Conservation (phyloP, 192 early-diverging fungal genomes). For the Neocallimastix lanati region DNA sequence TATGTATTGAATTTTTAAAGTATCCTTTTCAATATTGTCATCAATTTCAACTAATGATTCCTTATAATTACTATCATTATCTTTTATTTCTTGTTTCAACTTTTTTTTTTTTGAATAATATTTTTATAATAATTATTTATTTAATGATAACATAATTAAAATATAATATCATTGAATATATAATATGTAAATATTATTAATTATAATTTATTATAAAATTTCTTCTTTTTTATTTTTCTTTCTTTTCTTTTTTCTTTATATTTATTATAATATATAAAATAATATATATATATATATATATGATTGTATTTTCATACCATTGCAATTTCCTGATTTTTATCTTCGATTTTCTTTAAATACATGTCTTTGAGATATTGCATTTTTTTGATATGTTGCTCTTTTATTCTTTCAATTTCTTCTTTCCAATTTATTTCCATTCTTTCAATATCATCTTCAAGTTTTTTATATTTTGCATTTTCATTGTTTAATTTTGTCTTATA, state of each 20-base stretch:
- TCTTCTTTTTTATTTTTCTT: no score
- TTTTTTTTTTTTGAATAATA: no score
- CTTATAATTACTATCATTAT: background rate
- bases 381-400: background rate
- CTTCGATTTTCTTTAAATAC: slow-evolving; percentile 5
- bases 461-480: background rate
- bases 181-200: no score
- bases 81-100: background rate
- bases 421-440: background rate
- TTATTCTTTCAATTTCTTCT: background rate
- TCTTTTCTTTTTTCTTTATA: no score
- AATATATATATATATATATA: no score
- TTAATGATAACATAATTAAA: no score
- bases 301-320: no score
- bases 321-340: background rate
- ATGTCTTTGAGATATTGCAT: background rate
- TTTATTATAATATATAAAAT: no score
- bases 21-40: slow-evolving; percentile 17
- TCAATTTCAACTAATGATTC: slow-evolving; percentile 16
- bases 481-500: background rate
- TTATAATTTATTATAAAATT: no score
- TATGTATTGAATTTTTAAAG: slow-evolving; percentile 15
- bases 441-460: background rate
- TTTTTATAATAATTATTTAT: no score
- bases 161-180: no score